Base-by-base conservation (phyloP, 257 asterid genomes). In the Capsicum pubescens region DNA sequence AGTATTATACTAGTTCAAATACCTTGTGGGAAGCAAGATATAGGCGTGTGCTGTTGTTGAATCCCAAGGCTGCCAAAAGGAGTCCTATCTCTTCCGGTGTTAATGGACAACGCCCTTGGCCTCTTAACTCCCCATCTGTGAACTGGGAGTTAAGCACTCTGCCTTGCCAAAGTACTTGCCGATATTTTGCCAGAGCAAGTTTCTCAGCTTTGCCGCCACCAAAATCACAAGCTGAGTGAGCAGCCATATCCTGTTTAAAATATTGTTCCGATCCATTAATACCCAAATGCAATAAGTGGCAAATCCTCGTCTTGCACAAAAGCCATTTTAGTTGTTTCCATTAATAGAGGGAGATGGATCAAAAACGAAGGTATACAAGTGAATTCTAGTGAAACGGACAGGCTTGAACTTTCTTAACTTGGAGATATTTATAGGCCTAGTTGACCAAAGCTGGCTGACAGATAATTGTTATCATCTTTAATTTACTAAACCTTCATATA, bases 41-140 rank as follows among this genome's bases (percentile, higher is more conserved):
- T 13, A 88, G 86, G 80, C 56, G 86, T 58, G 91, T 88, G 32
- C 71, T 85, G 72, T 86, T 85, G 82, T 86, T 85, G 74, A 88
- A 86, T 44, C 91, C 91, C 79, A 88, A 76, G 79, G 91, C 88
- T 44, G 89, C 68, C 80, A 88, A 83, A 57, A 88, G 85, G 42
- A 88, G 87, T 72, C 89, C 91, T 58, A 88, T 87, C 84, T 88
- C 91, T 85, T 88, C 91, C 13, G 91, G 91, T 71, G 91, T 88
- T 82, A 81, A 52, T 5, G 91, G 91, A 36, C 91, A 88, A 16
- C 89, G 88, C 44, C 91, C 91, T 66, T 88, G 88, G 48, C 63
- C 82, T 85, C 91, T 85, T 81, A 88, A 84, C 80, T 88, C 87
- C 57, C 85, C 89, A 83, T 88, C 91, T 17, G 86, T 83, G 82